Percentiles rank a stretch among this genome's conserved stretches.
phyloP scores from a whole-genome alignment of 2,329 filamentous ascomycete species.

The Nemania diffusa region DNA sequence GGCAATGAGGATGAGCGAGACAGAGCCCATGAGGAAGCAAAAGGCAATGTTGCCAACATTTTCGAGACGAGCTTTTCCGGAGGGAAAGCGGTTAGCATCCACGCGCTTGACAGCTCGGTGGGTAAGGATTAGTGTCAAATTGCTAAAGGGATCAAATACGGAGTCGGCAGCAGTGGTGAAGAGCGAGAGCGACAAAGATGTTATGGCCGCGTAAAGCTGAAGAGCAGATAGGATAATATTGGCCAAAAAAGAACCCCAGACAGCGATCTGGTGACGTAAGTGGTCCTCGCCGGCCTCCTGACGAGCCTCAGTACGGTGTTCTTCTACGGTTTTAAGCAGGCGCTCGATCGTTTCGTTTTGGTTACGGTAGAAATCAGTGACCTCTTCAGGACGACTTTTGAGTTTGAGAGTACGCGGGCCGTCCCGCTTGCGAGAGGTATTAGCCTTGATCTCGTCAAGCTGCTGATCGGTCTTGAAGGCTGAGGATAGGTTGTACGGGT shows the following conservation, averaged over 20 bases:
- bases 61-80: conserved; percentile 92
- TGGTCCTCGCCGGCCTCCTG: conserved; percentile 85
- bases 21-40: conserved; percentile 93
- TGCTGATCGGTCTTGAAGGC: conserved; percentile 82
- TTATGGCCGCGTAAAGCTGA: conserved; percentile 88
- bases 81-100: conserved; percentile 86
- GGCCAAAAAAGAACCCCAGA: conserved; percentile 77
- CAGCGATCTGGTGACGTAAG: conserved; percentile 75
- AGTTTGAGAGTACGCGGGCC: conserved; percentile 32
- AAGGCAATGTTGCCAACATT: conserved; percentile 96
- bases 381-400: conserved; percentile 58
- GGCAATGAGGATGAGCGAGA: conserved; percentile 91
- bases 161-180: conserved; percentile 98
- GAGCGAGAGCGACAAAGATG: conserved; percentile 89
- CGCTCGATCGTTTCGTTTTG: conserved; percentile 96
- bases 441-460: conserved; percentile 80
- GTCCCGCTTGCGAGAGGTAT: conserved; percentile 80
- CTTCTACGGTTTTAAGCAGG: conserved; percentile 90
- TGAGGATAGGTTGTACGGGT: conserved; percentile 83
- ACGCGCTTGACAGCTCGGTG: conserved; percentile 89
- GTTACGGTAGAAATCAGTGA: conserved; percentile 85
- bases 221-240: conserved; percentile 82
- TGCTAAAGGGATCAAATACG: conserved; percentile 91
- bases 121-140: conserved; percentile 85
- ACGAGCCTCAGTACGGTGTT: conserved; percentile 83